These are phyloP conservation scores for Diaporthe amygdali DNA, from an alignment of 2,329 filamentous ascomycete genomes.

Conservation along the genomic window DNA sequence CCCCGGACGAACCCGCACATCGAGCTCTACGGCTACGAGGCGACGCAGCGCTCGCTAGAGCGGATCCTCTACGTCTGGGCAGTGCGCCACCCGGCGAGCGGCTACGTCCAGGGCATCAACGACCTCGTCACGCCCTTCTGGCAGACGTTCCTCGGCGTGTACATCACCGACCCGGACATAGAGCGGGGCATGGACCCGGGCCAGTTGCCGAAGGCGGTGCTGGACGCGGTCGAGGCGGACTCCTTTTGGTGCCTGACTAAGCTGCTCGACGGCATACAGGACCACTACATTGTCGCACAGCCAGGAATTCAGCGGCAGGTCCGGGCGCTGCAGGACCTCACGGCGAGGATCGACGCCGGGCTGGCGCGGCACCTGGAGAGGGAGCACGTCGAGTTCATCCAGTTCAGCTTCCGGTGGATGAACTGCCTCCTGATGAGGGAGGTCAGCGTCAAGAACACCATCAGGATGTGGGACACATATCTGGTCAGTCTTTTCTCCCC, in stretches of 20 bases:
- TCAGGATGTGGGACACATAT: conserved; percentile 99
- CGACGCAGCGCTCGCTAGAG: conserved; percentile 91
- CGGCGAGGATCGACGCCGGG: conserved; percentile 82
- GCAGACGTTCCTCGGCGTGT: conserved; percentile 94
- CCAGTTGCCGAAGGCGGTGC: conserved; percentile 84
- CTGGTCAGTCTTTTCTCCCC: conserved; percentile 65
- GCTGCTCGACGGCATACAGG: conserved; percentile 96
- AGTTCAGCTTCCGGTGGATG: conserved; percentile 99
- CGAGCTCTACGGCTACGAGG: conserved; percentile 92
- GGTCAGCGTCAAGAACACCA: conserved; percentile 94
- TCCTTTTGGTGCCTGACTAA: conserved; percentile 99
- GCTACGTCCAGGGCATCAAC: conserved; percentile 98
- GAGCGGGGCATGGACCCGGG: conserved; percentile 97
- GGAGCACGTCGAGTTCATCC: conserved; percentile 96
- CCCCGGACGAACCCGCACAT: conserved; percentile 96
- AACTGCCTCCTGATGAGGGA: conserved; percentile 98
- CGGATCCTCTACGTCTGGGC: conserved; percentile 97
- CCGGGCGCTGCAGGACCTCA: conserved; percentile 84
- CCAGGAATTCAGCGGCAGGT: conserved; percentile 97
- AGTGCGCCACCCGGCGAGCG: conserved; percentile 93
- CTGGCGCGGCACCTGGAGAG: conserved; percentile 88
- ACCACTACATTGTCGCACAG: conserved; percentile 98
- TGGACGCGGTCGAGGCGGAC: conserved; percentile 97
- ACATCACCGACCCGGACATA: conserved; percentile 92
- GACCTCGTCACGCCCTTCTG: conserved; percentile 97